Evolutionary conservation across 257 asterid genomes (phyloP).

Genomic region (Gardenia jasminoides): DNA sequence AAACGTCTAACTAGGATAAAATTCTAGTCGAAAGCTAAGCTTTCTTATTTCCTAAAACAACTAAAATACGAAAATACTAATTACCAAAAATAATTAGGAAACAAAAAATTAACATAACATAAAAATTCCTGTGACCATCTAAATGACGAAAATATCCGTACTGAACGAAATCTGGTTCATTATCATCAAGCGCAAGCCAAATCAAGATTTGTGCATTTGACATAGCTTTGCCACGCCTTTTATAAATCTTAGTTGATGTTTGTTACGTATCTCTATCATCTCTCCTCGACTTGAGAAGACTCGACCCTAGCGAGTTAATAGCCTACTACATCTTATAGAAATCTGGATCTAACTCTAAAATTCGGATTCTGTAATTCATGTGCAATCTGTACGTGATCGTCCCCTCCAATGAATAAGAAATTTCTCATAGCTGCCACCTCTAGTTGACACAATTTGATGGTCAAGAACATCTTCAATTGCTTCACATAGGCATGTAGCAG

Average conservation of each 20-base stretch:
- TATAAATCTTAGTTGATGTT: not conserved
- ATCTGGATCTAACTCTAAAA: not conserved
- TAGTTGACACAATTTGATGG: not conserved
- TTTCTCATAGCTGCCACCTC: not conserved
- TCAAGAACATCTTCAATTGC: not conserved
- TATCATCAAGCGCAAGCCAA: not conserved
- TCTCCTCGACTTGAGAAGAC: constrained; percentile 3
- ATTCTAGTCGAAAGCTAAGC: no score
- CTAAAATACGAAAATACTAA: no score
- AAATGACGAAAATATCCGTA: no score
- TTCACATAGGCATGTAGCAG: not conserved
- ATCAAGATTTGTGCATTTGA: not conserved
- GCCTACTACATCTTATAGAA: not conserved
- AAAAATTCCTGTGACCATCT: no score
- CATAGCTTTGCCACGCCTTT: not conserved
- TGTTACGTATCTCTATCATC: not conserved
- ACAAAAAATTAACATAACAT: no score
- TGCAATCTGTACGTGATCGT: not conserved
- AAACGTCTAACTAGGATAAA: no score
- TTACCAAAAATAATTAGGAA: no score
- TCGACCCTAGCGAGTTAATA: not conserved
- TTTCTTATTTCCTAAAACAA: no score
- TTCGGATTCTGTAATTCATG: not conserved
- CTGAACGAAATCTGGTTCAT: no score
- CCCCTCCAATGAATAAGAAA: not conserved